Percentiles rank a stretch among this genome's conserved stretches.
These are phyloP conservation scores for Gossypium stocksii DNA, from an alignment of 345 rosid genomes.

Conservation along the genomic window DNA sequence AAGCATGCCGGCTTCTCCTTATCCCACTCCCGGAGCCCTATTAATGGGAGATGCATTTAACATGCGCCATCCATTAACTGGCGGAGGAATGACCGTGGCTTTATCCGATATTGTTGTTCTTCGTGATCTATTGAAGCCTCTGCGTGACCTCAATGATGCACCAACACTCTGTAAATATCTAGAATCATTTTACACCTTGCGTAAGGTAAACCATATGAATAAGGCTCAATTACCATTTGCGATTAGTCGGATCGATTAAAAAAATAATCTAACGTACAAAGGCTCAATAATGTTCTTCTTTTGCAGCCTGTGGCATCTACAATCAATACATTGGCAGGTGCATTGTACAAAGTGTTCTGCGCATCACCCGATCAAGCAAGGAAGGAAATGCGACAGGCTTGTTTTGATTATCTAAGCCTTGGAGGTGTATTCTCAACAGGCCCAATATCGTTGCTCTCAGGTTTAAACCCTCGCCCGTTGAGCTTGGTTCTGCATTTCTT, in stretches of 20 bases:
- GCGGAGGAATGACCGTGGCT: conserved; percentile 52
- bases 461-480: conserved; percentile 41
- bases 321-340: conserved; percentile 41
- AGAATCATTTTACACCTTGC: conserved; percentile 45
- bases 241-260: no score
- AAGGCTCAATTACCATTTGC: neutral
- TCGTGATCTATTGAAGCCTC: conserved; percentile 38
- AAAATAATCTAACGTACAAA: no score
- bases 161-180: conserved; percentile 46
- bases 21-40: conserved; percentile 46
- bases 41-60: conserved; percentile 52
- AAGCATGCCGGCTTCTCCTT: conserved; percentile 51
- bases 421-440: conserved; percentile 27
- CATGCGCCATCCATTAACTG: conserved; percentile 53
- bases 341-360: conserved; percentile 43
- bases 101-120: conserved; percentile 47
- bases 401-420: conserved; percentile 39
- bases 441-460: conserved; percentile 44
- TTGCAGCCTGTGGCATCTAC: conserved; percentile 48
- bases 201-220: conserved; percentile 33
- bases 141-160: conserved; percentile 37
- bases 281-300: neutral
- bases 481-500: conserved; percentile 43
- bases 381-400: conserved; percentile 43
- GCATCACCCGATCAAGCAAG: conserved; percentile 42